Evolutionary conservation across 164 flowering plant species (phyloP).

Genomic region (Litsea cubeba): DNA sequence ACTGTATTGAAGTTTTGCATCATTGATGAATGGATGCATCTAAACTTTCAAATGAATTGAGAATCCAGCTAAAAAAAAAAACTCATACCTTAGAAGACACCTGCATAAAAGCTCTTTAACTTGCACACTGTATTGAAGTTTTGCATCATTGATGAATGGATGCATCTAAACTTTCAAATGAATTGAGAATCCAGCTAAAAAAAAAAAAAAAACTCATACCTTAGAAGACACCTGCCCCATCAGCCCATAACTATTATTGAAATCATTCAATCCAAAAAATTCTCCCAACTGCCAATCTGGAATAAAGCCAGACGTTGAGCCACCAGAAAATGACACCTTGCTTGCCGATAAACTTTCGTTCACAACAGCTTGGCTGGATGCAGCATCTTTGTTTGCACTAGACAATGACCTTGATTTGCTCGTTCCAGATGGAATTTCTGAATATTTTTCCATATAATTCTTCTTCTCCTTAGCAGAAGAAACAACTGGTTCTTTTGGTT

Average conservation of each 20-base stretch:
- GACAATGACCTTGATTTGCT: slow-evolving; percentile 10
- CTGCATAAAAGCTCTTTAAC: slow-evolving; percentile 7
- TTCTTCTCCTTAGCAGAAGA: slow-evolving; percentile 38
- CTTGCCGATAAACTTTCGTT: slow-evolving; percentile 21
- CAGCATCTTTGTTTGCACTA: slow-evolving; percentile 20
- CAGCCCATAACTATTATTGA: slow-evolving; percentile 39
- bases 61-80: too few species aligned
- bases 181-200: too few species aligned
- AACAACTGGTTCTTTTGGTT: slow-evolving; percentile 39
- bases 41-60: too few species aligned
- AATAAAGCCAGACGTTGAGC: slow-evolving; percentile 42
- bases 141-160: too few species aligned
- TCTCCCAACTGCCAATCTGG: slow-evolving; percentile 80
- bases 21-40: too few species aligned
- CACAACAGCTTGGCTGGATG: slow-evolving; percentile 25
- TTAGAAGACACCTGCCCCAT: slow-evolving; percentile 66
- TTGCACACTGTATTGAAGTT: too few species aligned
- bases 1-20: too few species aligned
- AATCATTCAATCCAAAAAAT: slow-evolving; percentile 49
- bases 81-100: slow-evolving; percentile 70
- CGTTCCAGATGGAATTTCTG: slow-evolving; percentile 17
- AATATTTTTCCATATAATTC: slow-evolving; percentile 23
- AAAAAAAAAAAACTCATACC: slow-evolving; percentile 32
- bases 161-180: too few species aligned
- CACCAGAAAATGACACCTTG: slow-evolving; percentile 40